These are phyloP conservation scores for Candida succiphila DNA, from an alignment of 805 yeast species.

Conservation along the genomic window DNA sequence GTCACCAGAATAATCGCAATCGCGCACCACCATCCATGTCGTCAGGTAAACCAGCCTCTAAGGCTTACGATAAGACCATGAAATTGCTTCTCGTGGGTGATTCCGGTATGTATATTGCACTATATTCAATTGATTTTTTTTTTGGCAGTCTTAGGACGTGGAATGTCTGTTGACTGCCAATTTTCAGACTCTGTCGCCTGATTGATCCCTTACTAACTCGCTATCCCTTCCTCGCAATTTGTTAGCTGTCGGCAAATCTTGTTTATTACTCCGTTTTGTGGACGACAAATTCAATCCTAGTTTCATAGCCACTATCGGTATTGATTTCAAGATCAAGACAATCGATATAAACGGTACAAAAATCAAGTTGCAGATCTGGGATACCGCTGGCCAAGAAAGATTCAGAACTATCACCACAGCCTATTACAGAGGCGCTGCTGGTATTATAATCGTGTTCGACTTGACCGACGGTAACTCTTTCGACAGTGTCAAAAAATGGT, in stretches of 20 bases:
- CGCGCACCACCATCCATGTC: too few species aligned
- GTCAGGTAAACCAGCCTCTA: constrained; percentile 48
- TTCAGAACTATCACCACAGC: constrained; percentile 93
- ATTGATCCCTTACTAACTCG: not conserved
- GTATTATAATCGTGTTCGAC: constrained; percentile 75
- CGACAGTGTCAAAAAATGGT: constrained; percentile 91
- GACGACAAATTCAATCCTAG: constrained; percentile 96
- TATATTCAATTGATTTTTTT: not conserved
- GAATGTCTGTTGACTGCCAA: not conserved
- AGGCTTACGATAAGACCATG: constrained; percentile 83
- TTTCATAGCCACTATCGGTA: constrained; percentile 95
- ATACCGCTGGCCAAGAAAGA: constrained; percentile 96
- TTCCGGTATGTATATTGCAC: constrained; percentile 35
- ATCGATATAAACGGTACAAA: constrained; percentile 88
- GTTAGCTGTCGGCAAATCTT: constrained; percentile 74
- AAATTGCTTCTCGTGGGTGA: constrained; percentile 91
- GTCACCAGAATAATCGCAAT: too few species aligned
- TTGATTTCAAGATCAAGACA: constrained; percentile 95
- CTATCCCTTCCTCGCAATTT: not conserved
- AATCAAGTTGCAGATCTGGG: constrained; percentile 94
- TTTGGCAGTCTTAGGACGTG: not conserved
- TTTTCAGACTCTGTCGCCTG: not conserved
- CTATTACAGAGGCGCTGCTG: constrained; percentile 84
- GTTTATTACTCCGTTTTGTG: constrained; percentile 84
- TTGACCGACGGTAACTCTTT: constrained; percentile 87